Conservation (phyloP, 345 rosid genomes). For the Syzygium jambos region DNA sequence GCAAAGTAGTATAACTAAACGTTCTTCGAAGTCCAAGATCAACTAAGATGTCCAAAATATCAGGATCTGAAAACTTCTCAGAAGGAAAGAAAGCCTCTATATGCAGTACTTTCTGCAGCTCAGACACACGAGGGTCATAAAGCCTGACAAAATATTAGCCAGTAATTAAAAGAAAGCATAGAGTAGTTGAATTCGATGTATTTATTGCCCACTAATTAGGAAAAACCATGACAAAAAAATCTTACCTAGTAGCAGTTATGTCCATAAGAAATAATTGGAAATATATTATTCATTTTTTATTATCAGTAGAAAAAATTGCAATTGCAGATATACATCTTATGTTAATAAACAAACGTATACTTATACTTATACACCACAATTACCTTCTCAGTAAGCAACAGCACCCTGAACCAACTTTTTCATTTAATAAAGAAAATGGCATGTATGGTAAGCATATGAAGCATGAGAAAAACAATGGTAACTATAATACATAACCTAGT, state of each 20-base stretch:
- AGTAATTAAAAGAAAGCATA: not conserved
- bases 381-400: not conserved
- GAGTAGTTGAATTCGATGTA: not conserved
- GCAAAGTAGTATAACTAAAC: slow-evolving; percentile 53
- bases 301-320: not conserved
- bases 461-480: not conserved
- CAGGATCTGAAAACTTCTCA: slow-evolving; percentile 57
- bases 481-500: not conserved
- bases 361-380: not conserved
- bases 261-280: not conserved
- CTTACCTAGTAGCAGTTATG: not conserved
- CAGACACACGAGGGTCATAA: slow-evolving; percentile 85
- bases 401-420: not conserved
- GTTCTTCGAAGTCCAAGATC: slow-evolving; percentile 65
- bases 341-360: not conserved
- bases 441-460: not conserved
- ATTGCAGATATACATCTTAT: not conserved
- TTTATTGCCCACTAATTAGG: not conserved
- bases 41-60: slow-evolving; percentile 60
- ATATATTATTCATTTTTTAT: not conserved
- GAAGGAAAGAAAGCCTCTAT: slow-evolving; percentile 76
- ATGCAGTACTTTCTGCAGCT: slow-evolving; percentile 53
- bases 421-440: not conserved
- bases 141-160: slow-evolving; percentile 51
- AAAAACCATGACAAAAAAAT: not conserved